Percentiles rank a stretch among this genome's conserved stretches.
These are phyloP conservation scores for Heteromeles arbutifolia DNA, from an alignment of 306 rosid species.

Conservation along the genomic window DNA sequence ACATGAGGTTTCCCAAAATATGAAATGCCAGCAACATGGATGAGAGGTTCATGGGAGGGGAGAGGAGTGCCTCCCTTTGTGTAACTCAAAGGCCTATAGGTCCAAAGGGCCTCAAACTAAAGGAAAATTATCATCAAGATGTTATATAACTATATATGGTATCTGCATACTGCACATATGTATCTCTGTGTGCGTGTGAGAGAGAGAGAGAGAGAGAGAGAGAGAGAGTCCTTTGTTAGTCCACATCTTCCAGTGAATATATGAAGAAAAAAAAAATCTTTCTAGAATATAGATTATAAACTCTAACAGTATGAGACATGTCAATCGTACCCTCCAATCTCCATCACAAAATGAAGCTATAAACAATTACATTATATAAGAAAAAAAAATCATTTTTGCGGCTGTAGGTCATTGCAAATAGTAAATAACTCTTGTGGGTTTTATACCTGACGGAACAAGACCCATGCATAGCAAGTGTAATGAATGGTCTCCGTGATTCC, in stretches of 20 bases:
- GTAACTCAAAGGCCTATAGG: neutral
- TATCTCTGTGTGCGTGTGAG: neutral
- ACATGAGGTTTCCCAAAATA: neutral
- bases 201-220: neutral
- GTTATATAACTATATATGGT: neutral
- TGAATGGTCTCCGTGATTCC: slow-evolving; percentile 97
- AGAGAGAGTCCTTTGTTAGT: neutral
- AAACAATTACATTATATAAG: neutral
- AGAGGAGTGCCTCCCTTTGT: neutral
- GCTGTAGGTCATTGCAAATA: neutral
- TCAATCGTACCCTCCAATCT: neutral
- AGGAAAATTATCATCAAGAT: neutral
- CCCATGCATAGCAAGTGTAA: slow-evolving; percentile 93
- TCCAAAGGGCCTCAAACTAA: neutral
- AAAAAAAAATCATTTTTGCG: neutral
- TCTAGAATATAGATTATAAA: neutral
- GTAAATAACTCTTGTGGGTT: slow-evolving; percentile 4
- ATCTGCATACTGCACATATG: neutral
- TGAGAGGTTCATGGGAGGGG: neutral
- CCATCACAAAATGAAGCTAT: neutral
- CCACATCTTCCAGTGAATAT: neutral
- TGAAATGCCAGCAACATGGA: neutral
- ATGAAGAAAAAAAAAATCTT: neutral
- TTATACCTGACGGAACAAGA: slow-evolving; percentile 87
- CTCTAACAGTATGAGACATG: neutral